These are phyloP conservation scores for Bryopsis sp. DNA, from an alignment of 139 green algal genomes.

Conservation along the genomic window DNA sequence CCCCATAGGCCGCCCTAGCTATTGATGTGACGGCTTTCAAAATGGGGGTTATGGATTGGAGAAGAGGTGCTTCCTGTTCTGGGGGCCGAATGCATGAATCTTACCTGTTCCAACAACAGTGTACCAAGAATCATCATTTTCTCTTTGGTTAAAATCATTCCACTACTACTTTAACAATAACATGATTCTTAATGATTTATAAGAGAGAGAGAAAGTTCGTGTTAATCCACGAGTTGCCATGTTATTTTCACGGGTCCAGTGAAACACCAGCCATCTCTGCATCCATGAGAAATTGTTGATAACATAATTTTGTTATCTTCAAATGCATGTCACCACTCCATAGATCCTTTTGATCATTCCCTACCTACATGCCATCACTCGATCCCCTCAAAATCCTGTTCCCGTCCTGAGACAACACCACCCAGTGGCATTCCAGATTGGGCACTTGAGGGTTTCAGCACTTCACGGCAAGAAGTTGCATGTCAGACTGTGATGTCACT, in stretches of 20 bases:
- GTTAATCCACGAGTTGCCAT: too few species aligned
- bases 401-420: conserved; percentile 61
- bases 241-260: too few species aligned
- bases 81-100: conserved; percentile 70
- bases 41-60: conserved; percentile 74
- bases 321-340: neutral
- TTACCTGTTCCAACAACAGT: too few species aligned
- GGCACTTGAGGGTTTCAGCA: conserved; percentile 66
- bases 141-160: too few species aligned
- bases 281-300: too few species aligned
- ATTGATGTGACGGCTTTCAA: conserved; percentile 66
- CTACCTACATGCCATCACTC: conserved; percentile 48
- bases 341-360: too few species aligned
- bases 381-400: conserved; percentile 59
- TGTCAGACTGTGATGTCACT: conserved; percentile 73
- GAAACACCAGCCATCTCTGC: too few species aligned
- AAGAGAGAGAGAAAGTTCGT: neutral
- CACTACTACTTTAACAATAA: too few species aligned
- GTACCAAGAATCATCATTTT: too few species aligned
- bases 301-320: too few species aligned
- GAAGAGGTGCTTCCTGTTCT: conserved; percentile 71
- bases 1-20: conserved; percentile 39
- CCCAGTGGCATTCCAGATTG: conserved; percentile 69
- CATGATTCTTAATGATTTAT: neutral
- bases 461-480: conserved; percentile 55